Evolutionary conservation across 805 yeast genomes (phyloP).

Genomic region (Blastobotrys peoriensis): DNA sequence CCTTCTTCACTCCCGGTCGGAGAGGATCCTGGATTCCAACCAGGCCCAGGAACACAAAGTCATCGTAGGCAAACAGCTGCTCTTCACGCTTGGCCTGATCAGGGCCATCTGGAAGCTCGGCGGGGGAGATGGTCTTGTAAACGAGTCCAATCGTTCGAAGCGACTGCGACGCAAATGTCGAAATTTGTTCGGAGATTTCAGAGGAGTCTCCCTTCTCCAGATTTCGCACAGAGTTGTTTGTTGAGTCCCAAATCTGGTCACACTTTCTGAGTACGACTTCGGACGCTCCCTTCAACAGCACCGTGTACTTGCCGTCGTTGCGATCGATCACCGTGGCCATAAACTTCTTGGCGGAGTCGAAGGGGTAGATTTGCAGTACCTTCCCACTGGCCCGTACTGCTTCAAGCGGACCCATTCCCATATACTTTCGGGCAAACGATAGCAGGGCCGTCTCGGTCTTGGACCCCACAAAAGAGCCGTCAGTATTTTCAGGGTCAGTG

Average conservation of each 20-base stretch:
- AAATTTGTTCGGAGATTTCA: slow-evolving; percentile 38
- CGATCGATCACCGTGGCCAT: slow-evolving; percentile 62
- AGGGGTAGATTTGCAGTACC: slow-evolving; percentile 73
- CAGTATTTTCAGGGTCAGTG: slow-evolving; percentile 29
- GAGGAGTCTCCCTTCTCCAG: slow-evolving; percentile 24
- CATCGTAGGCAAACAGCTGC: slow-evolving; percentile 16
- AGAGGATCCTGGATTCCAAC: slow-evolving; percentile 96
- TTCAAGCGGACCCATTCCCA: slow-evolving; percentile 44
- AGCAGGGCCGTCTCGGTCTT: slow-evolving; percentile 92
- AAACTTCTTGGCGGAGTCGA: slow-evolving; percentile 91
- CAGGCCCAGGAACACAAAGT: slow-evolving; percentile 56
- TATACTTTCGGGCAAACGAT: slow-evolving; percentile 53
- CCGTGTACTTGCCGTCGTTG: slow-evolving; percentile 38
- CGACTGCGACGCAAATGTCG: slow-evolving; percentile 66
- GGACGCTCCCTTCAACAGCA: slow-evolving; percentile 89
- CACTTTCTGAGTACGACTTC: slow-evolving; percentile 72
- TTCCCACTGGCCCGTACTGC: slow-evolving; percentile 37
- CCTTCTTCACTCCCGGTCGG: slow-evolving; percentile 82
- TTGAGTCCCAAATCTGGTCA: slow-evolving; percentile 26
- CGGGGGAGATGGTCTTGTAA: slow-evolving; percentile 56
- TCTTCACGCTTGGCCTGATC: slow-evolving; percentile 10
- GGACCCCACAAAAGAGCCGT: slow-evolving; percentile 70
- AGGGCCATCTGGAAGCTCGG: not conserved
- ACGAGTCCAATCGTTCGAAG: slow-evolving; percentile 85
- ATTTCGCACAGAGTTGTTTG: slow-evolving; percentile 3